Evolutionary conservation across 257 asterid species (phyloP).

Genomic region (Mentha longifolia): DNA sequence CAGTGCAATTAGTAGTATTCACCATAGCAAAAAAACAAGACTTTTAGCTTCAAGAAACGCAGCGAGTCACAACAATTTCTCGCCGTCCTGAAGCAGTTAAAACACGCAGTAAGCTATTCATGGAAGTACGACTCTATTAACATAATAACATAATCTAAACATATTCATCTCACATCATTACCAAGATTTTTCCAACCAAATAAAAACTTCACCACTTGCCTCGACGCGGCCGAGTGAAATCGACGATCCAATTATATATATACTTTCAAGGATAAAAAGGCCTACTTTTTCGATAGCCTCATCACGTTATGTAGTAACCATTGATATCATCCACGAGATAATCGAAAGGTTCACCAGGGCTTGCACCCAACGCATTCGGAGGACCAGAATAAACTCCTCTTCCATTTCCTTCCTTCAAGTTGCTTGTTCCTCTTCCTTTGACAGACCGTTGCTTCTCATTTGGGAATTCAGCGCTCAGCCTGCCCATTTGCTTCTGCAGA

Average conservation of each 20-base stretch:
- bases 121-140: slow-evolving; percentile 43
- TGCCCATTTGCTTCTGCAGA: slow-evolving; percentile 90
- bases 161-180: not conserved
- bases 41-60: not conserved
- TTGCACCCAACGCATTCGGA: slow-evolving; percentile 26
- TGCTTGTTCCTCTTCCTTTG: slow-evolving; percentile 55
- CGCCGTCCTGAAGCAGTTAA: slow-evolving; percentile 39
- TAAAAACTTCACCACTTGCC: slow-evolving; percentile 47
- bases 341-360: slow-evolving; percentile 50
- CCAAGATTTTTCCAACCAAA: not conserved
- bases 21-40: not conserved
- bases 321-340: slow-evolving; percentile 61
- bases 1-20: slow-evolving; percentile 37
- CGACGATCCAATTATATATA: slow-evolving; percentile 30
- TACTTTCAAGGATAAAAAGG: slow-evolving; percentile 27
- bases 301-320: slow-evolving; percentile 58
- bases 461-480: slow-evolving; percentile 79
- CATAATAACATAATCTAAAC: slow-evolving; percentile 34
- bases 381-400: slow-evolving; percentile 32
- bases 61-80: not conserved
- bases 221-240: slow-evolving; percentile 39
- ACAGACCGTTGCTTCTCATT: slow-evolving; percentile 50
- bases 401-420: slow-evolving; percentile 42
- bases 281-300: slow-evolving; percentile 38
- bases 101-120: slow-evolving; percentile 47